Evolutionary conservation across 129 eudicot genomes (phyloP).

Genomic region (Artemisia annua): DNA sequence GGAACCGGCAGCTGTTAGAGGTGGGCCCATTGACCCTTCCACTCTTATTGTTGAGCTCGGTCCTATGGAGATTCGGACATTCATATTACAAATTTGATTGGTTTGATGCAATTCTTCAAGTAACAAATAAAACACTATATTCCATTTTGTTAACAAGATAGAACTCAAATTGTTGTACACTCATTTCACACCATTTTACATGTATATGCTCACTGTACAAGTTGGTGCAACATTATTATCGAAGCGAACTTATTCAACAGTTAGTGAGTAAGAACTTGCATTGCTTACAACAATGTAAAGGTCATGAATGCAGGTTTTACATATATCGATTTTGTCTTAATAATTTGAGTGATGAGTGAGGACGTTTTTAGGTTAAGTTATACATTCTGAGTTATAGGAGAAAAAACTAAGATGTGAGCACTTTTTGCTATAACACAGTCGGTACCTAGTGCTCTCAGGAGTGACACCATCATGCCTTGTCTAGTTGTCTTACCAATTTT

Average conservation of each 20-base stretch:
- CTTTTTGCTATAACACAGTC: too few relatives aligned
- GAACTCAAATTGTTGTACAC: background rate
- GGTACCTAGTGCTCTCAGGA: too few relatives aligned
- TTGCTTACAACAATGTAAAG: background rate
- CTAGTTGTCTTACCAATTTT: too few relatives aligned
- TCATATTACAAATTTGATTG: constrained; percentile 52
- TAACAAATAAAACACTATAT: constrained; percentile 9
- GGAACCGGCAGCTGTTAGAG: constrained; percentile 42
- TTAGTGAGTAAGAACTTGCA: background rate
- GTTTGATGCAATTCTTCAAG: background rate
- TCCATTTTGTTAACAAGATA: background rate
- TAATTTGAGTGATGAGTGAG: too few relatives aligned
- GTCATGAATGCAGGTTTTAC: too few relatives aligned
- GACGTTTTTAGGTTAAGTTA: too few relatives aligned
- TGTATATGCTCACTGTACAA: background rate
- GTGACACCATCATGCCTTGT: too few relatives aligned
- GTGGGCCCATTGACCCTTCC: constrained; percentile 55
- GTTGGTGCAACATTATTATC: too few relatives aligned
- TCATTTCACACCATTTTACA: background rate
- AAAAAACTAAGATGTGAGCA: too few relatives aligned
- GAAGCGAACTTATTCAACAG: too few relatives aligned
- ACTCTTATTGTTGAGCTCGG: constrained; percentile 85
- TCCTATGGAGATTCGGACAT: constrained; percentile 95
- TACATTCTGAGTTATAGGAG: too few relatives aligned
- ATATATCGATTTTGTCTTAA: too few relatives aligned